Evolutionary conservation across 192 early-diverging fungal species (phyloP), one percentile per base, ranked within the genome.

Genomic region (Umbelopsis ramanniana): DNA sequence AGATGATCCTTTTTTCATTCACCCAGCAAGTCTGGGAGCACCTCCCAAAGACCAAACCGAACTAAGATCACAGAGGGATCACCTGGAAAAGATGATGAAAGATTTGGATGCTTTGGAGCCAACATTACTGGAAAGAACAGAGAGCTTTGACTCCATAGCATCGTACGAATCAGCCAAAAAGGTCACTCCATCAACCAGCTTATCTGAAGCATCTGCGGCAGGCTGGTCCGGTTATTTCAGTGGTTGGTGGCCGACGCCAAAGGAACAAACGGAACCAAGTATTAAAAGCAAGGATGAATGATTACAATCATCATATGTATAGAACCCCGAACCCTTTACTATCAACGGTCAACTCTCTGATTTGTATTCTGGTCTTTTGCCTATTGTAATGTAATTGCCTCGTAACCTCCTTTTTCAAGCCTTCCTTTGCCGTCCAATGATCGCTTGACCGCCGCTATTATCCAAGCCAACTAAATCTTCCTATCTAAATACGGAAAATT

Each of bases 141-240:
- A 63, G 33, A 63, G 57, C 14, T 63, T 63, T 63, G 57, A 63
- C 15, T 63, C 57, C 5, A 63, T 63, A 37, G 57, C 57, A 37
- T 63, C 57, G 14, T 63, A 63, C 12, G 24, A 29, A 19, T 63
- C 57, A 12, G 57, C 33, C 10, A 63, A 63, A 29, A 63, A 63
- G 26, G 33, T 37, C 2, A 26, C 11, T 37, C 7, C 53, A 29
- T 1, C 53, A 14, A 63, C 57, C 6, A 43, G 8, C 40, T 2
- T 12, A 17, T 35, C 57, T 37, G 57, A 17, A 37, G 57, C 33
- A 19, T 63, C 57, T 19, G 57, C 35, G 1, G 57, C 15, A 4
- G 57, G 57, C 2, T 63, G 57, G 57, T 22, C 29, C 26, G 35
- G 57, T 14, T 63, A 63, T n/a, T 29, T 63, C 26, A 35, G 29